Conservation (phyloP, 1,139 yeast genomes). For the Diutina scorzettiae region DNA sequence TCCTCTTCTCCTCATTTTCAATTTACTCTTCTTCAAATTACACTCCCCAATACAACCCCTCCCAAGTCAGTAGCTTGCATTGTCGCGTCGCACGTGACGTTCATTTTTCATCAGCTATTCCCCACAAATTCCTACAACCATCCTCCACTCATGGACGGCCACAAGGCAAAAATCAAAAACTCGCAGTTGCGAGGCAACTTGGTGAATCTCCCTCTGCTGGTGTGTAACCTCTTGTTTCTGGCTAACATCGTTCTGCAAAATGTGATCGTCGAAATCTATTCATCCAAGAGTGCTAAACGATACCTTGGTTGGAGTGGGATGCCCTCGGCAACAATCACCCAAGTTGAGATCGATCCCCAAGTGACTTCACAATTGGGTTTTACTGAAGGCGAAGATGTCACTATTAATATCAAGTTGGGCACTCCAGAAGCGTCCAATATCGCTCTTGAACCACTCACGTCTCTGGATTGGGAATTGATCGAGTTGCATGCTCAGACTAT, state of each 20-base stretch:
- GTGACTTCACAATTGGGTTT: conserved; percentile 34
- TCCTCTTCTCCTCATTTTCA: too few species aligned
- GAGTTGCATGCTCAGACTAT: conserved; percentile 71
- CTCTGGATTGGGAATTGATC: conserved; percentile 86
- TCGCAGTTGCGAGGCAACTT: conserved; percentile 34
- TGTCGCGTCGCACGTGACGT: neutral
- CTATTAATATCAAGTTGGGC: conserved; percentile 29
- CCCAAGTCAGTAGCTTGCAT: too few species aligned
- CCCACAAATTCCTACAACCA: neutral
- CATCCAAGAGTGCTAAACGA: conserved; percentile 14
- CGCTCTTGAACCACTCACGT: conserved; percentile 63
- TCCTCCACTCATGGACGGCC: conserved; percentile 3
- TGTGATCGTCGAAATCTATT: conserved; percentile 39
- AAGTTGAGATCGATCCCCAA: conserved; percentile 29
- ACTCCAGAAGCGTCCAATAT: conserved; percentile 46
- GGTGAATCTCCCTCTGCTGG: conserved; percentile 43
- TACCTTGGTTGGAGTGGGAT: conserved; percentile 85
- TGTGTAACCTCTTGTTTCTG: conserved; percentile 36
- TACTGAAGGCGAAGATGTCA: conserved; percentile 21
- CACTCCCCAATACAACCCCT: too few species aligned
- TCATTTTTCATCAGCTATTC: neutral
- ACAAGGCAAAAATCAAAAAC: neutral
- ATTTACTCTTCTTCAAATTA: too few species aligned
- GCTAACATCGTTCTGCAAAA: conserved; percentile 50
- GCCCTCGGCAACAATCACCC: conserved; percentile 21